These are phyloP conservation scores for Dactylellina leptospora DNA, from an alignment of 2,329 filamentous ascomycete species.

Conservation along the genomic window DNA sequence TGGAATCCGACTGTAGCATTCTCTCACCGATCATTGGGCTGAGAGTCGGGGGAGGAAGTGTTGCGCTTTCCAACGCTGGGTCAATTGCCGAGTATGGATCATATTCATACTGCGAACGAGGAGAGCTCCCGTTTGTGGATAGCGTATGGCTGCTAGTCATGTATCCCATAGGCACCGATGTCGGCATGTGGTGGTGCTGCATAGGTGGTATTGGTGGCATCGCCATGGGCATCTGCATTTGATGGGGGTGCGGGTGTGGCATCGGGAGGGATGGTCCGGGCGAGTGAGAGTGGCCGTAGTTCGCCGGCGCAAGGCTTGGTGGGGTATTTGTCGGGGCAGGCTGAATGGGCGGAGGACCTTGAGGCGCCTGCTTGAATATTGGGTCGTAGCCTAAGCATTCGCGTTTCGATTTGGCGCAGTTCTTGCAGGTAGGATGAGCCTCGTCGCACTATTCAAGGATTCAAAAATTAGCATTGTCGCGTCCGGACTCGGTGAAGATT, in stretches of 20 bases:
- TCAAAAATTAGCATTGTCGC: constrained; percentile 54
- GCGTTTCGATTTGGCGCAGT: constrained; percentile 87
- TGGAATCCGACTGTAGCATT: constrained; percentile 54
- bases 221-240: constrained; percentile 57
- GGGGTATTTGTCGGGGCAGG: constrained; percentile 67
- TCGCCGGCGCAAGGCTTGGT: constrained; percentile 58
- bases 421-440: constrained; percentile 87
- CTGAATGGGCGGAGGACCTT: constrained; percentile 76
- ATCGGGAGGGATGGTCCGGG: constrained; percentile 54
- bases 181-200: constrained; percentile 56
- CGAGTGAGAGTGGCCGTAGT: constrained; percentile 59
- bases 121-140: constrained; percentile 62
- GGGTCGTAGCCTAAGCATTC: constrained; percentile 87
- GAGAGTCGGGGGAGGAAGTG: constrained; percentile 58
- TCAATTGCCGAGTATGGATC: constrained; percentile 72
- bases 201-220: constrained; percentile 58
- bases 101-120: constrained; percentile 64
- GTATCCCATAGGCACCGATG: constrained; percentile 44
- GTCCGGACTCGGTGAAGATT: constrained; percentile 54
- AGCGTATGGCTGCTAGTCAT: constrained; percentile 55
- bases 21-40: constrained; percentile 56
- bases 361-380: constrained; percentile 78
- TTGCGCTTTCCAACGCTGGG: constrained; percentile 69
- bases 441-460: constrained; percentile 83
- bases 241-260: constrained; percentile 57